phyloP scores from a whole-genome alignment of 768 basidiomycete species.

The Lentinula sp. region DNA sequence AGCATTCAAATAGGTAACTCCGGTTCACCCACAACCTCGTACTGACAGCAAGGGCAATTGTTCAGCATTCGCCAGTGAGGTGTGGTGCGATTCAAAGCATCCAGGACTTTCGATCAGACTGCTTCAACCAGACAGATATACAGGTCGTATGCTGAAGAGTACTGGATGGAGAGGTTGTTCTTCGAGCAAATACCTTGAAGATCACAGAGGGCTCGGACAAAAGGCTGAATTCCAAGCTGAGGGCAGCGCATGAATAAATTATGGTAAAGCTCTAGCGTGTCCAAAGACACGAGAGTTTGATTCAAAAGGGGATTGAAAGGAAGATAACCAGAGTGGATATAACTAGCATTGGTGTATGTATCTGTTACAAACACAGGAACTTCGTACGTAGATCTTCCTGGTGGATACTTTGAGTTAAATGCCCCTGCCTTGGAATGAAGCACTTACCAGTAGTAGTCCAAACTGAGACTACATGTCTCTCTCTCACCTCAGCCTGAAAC shows the following conservation, averaged over 20 bases:
- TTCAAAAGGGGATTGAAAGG: not conserved
- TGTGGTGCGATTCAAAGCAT: constrained; percentile 4
- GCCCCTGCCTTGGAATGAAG: too few species aligned
- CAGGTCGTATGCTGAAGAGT: constrained; percentile 8
- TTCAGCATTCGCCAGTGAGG: constrained; percentile 10
- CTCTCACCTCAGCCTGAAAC: too few species aligned
- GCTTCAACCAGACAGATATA: constrained; percentile 7
- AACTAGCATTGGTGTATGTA: not conserved
- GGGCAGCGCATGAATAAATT: constrained; percentile 7
- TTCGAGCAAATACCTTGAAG: constrained; percentile 9
- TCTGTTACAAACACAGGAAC: too few species aligned
- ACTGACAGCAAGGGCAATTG: constrained; percentile 11
- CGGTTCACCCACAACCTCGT: constrained; percentile 8
- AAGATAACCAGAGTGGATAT: not conserved
- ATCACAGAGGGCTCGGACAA: constrained; percentile 8
- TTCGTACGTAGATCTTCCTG: too few species aligned
- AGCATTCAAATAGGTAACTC: not conserved
- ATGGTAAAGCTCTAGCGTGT: constrained; percentile 6
- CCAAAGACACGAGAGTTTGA: not conserved
- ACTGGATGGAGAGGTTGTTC: not conserved
- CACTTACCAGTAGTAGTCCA: too few species aligned
- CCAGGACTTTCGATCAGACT: not conserved
- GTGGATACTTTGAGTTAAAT: too few species aligned
- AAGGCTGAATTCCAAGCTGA: constrained; percentile 8
- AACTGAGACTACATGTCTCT: too few species aligned